Conservation (phyloP, 345 rosid genomes). For the Clausena lansium region DNA sequence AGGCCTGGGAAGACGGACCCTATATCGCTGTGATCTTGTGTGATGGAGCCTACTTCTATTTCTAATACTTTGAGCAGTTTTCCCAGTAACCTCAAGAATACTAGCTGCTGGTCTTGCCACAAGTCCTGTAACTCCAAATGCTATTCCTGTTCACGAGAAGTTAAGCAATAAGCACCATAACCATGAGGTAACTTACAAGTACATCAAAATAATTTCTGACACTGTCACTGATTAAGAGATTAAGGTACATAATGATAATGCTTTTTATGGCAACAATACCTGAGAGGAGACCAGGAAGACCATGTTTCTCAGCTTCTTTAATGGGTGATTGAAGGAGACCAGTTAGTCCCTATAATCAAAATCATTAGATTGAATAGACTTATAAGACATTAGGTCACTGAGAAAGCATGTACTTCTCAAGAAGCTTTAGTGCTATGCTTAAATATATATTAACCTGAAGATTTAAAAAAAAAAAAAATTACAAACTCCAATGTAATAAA, state of each 20-base stretch:
- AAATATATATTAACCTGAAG: neutral
- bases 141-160: slow-evolving; percentile 51
- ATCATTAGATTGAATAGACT: neutral
- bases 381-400: neutral
- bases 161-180: slow-evolving; percentile 7
- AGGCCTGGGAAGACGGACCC: slow-evolving; percentile 78
- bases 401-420: neutral
- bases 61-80: slow-evolving; percentile 92
- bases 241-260: neutral
- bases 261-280: slow-evolving; percentile 36
- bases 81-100: slow-evolving; percentile 89
- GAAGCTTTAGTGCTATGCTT: neutral
- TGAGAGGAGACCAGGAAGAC: slow-evolving; percentile 93
- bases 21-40: slow-evolving; percentile 48
- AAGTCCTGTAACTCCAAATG: slow-evolving; percentile 87
- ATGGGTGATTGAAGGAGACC: slow-evolving; percentile 93
- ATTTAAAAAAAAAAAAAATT: too few relatives aligned
- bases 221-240: neutral
- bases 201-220: neutral
- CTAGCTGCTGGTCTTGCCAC: slow-evolving; percentile 97
- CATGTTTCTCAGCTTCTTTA: slow-evolving; percentile 87
- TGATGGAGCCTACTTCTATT: slow-evolving; percentile 69
- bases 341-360: slow-evolving; percentile 69
- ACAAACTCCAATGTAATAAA: neutral
- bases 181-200: neutral